A percentile compares a stretch with the other conserved stretches of the same genome.
Conservation (phyloP, 2,329 filamentous ascomycete species). For the Fusarium camptoceras region DNA sequence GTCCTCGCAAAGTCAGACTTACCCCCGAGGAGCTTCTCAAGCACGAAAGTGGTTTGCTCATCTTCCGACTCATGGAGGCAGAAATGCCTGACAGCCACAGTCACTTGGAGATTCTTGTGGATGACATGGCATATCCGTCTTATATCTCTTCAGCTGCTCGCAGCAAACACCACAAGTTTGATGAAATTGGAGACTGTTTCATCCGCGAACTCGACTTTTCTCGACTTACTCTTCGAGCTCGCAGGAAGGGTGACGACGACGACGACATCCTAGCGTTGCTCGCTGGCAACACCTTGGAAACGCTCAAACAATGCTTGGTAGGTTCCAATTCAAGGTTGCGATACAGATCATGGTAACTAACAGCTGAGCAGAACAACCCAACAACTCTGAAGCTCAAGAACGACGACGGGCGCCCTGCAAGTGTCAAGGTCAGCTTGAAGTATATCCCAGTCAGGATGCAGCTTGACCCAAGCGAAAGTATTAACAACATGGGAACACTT, state of each 20-base stretch:
- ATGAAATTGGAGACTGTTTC: constrained; percentile 95
- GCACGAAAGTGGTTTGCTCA: constrained; percentile 90
- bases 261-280: constrained; percentile 85
- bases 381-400: constrained; percentile 84
- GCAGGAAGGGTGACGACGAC: constrained; percentile 81
- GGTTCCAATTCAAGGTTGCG: constrained; percentile 48
- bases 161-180: constrained; percentile 76
- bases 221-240: constrained; percentile 86
- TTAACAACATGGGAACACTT: constrained; percentile 98
- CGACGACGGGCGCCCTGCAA: constrained; percentile 75
- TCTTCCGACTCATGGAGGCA: constrained; percentile 94
- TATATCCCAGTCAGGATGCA: constrained; percentile 95
- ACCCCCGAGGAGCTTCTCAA: constrained; percentile 82
- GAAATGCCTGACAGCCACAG: constrained; percentile 82
- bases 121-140: constrained; percentile 92
- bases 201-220: constrained; percentile 98
- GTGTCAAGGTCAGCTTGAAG: constrained; percentile 90
- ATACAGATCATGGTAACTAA: not conserved
- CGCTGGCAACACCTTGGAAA: constrained; percentile 85
- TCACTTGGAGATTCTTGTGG: constrained; percentile 88
- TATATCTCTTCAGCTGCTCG: constrained; percentile 84
- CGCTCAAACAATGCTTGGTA: constrained; percentile 87
- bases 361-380: constrained; percentile 79
- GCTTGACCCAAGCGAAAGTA: constrained; percentile 93
- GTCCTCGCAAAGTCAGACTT: constrained; percentile 81